Evolutionary conservation across 345 rosid species (phyloP).

Genomic region (Camelina laxa): DNA sequence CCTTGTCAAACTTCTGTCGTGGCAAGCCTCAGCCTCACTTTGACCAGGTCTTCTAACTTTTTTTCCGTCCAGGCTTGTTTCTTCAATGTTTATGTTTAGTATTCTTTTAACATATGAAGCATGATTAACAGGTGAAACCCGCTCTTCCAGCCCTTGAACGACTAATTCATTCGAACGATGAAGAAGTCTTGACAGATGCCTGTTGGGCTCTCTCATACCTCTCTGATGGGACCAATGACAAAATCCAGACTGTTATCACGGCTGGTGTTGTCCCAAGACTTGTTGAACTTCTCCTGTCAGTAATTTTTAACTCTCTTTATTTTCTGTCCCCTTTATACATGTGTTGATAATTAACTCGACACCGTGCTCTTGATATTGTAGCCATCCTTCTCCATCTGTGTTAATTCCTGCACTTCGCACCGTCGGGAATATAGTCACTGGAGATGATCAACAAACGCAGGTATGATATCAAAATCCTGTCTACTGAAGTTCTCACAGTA

Average conservation of each 20-base stretch:
- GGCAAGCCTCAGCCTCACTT: conserved; percentile 95
- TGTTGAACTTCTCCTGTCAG: conserved; percentile 79
- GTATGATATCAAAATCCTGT: conserved; percentile 34
- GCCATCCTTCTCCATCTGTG: conserved; percentile 88
- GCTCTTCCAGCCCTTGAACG: conserved; percentile 80
- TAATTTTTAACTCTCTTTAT: conserved; percentile 1
- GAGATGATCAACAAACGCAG: conserved; percentile 89
- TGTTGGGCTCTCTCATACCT: conserved; percentile 97
- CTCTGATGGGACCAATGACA: conserved; percentile 94
- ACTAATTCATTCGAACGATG: conserved; percentile 78
- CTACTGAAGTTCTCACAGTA: conserved; percentile 3
- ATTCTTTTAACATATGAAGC: conserved; percentile 10
- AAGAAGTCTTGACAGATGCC: conserved; percentile 95
- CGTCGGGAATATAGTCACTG: conserved; percentile 91
- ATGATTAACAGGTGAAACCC: conserved; percentile 65
- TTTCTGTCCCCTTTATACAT: not conserved
- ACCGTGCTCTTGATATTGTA: conserved; percentile 32
- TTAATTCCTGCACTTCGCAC: conserved; percentile 92
- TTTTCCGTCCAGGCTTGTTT: not conserved
- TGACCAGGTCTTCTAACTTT: conserved; percentile 64
- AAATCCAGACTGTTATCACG: conserved; percentile 84
- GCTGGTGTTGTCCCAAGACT: conserved; percentile 82
- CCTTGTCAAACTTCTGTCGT: conserved; percentile 89
- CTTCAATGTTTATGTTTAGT: not conserved
- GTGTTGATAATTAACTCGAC: conserved; percentile 7